Evolutionary conservation across 2,329 filamentous ascomycete species (phyloP), one percentile per base, ranked within the genome.

Genomic region (Lasiodiplodia sp.): DNA sequence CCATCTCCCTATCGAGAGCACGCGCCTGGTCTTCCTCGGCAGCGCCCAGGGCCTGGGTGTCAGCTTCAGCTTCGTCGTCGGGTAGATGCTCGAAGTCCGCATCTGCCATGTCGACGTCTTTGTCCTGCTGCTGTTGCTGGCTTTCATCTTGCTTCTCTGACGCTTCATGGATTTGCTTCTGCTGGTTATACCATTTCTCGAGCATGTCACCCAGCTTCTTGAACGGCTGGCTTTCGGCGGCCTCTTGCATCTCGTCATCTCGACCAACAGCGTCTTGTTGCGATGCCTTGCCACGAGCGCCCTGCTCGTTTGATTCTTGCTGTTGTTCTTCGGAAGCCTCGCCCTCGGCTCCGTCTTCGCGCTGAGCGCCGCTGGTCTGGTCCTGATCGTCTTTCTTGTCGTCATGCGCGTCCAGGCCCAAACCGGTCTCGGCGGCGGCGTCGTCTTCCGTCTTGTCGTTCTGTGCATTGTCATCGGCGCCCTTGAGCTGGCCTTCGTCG

Each of bases 41-140:
- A 49, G 92, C 91, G 40, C 96, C 96, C 75, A 99, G 87, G 16
- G 96, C 96, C 81, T 99, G 96, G 1, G 93, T 90, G 77, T 97
- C 94, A n/a, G 91, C 88, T 66, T 90, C 86, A 34, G 90, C 88
- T 37, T 96, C 87, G 70, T 97, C 93, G 72, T 97, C 89, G 70
- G 91, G 91, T 3, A 98, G 84, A 80, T 99, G 96, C 81, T 98
- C 94, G 76, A 97, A 97, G 76, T 97, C 94, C n/a, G 88, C 88
- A 75, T 91, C 86, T 11, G 87, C 85, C 85, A 93, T 91, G 70
- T 96, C 90, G n/a, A 89, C 84, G 69, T 92, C 88, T 71, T 86
- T 73, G 77, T 82, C 72, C 82, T 78, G 77, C 69, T 81, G 76
- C 62, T 84, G 82, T 71, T 64, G 82, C 72, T 88, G 80, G 38